Conservation (phyloP, 345 rosid species). For the Physaria fendleri region DNA sequence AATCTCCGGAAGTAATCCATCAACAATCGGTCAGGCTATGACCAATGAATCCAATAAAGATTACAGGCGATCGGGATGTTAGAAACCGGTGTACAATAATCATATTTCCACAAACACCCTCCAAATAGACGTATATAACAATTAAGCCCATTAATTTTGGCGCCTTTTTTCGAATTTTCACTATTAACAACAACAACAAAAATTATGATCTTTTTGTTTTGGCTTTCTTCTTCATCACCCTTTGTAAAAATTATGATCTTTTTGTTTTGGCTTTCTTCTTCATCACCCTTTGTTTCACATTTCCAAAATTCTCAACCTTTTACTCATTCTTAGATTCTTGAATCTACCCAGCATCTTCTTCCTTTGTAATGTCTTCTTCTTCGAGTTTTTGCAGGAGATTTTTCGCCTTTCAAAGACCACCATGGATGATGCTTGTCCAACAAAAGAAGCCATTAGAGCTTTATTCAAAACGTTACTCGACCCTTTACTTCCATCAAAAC, state of each 20-base stretch:
- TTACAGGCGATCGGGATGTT: too few species aligned
- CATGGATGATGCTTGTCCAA: constrained; percentile 44
- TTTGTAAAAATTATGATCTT: background rate
- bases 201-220: background rate
- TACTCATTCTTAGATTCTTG: background rate
- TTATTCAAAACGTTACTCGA: constrained; percentile 59
- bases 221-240: background rate
- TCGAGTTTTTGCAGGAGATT: background rate
- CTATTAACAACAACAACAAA: background rate
- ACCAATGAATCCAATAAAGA: too few species aligned
- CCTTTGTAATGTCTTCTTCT: background rate
- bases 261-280: background rate
- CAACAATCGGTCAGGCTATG: too few species aligned
- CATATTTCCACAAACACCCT: background rate
- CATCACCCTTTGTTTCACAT: too few species aligned
- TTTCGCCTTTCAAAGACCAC: background rate
- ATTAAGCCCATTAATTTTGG: background rate
- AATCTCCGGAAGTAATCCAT: too few species aligned
- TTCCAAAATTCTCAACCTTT: too few species aligned
- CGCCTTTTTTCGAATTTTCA: constrained; percentile 26
- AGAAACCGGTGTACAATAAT: too few species aligned
- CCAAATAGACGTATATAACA: background rate
- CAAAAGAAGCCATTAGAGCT: constrained; percentile 58
- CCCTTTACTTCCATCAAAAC: constrained; percentile 50
- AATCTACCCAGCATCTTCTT: background rate